phyloP scores from a whole-genome alignment of 345 rosid genomes.

The Mallotus nudiflorus region DNA sequence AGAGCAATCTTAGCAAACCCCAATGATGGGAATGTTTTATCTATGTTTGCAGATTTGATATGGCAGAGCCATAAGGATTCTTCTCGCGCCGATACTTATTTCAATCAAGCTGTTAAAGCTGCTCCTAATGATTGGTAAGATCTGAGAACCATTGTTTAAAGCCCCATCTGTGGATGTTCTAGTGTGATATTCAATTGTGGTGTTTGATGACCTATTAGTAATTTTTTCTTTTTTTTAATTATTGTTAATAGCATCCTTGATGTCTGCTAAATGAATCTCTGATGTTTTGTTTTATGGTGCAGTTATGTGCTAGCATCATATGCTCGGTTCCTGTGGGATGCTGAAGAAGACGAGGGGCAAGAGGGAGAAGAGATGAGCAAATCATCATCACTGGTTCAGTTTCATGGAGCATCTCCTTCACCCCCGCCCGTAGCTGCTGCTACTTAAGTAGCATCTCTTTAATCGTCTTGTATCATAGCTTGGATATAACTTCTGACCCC shows the following conservation, averaged over 20 bases:
- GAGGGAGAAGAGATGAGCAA: constrained; percentile 27
- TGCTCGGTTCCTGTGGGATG: constrained; percentile 87
- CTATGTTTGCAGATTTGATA: constrained; percentile 79
- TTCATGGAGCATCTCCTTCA: constrained; percentile 37
- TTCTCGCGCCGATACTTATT: constrained; percentile 71
- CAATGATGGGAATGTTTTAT: constrained; percentile 67
- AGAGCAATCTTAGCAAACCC: constrained; percentile 71
- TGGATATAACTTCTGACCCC: constrained; percentile 37
- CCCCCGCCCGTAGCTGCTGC: constrained; percentile 58
- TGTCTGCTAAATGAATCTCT: not conserved
- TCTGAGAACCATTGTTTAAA: no score
- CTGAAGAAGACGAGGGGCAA: constrained; percentile 67
- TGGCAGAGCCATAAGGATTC: constrained; percentile 74
- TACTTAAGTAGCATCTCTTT: constrained; percentile 30
- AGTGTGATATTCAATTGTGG: not conserved
- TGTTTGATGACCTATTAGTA: not conserved
- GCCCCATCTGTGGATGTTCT: no score
- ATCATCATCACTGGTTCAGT: constrained; percentile 27
- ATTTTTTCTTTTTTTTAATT: no score
- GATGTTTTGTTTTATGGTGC: constrained; percentile 29
- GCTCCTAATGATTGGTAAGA: constrained; percentile 84
- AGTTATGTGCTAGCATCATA: constrained; percentile 87
- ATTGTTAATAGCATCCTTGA: not conserved
- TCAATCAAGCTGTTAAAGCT: constrained; percentile 75
- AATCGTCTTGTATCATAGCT: constrained; percentile 21